Percentiles rank a stretch among this genome's conserved stretches.
Conservation (phyloP, 129 eudicot species). For the Gnaphalium uliginosum region DNA sequence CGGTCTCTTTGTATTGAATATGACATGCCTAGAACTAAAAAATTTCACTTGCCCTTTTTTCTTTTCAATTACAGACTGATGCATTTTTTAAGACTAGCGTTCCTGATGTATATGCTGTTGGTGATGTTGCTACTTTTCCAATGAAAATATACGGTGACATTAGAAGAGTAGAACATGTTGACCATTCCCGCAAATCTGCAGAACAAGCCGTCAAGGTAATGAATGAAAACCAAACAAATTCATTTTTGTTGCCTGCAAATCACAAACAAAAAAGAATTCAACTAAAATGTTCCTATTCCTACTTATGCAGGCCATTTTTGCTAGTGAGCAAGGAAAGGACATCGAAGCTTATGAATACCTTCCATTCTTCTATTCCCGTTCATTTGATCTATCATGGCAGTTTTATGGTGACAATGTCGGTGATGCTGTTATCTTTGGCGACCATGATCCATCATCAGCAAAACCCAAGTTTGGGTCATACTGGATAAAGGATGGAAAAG, state of each 20-base stretch:
- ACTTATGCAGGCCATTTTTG: conserved; percentile 73
- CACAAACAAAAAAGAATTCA: background rate
- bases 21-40: background rate
- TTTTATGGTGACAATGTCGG: conserved; percentile 97
- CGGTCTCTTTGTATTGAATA: background rate
- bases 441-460: conserved; percentile 59
- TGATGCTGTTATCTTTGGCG: conserved; percentile 78
- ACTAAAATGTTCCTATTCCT: conserved; percentile 17
- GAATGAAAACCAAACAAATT: background rate
- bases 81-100: conserved; percentile 83
- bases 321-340: conserved; percentile 67
- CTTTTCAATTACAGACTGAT: conserved; percentile 73
- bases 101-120: conserved; percentile 93
- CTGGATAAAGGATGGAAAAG: conserved; percentile 94
- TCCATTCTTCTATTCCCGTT: conserved; percentile 94
- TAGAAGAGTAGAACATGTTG: conserved; percentile 98
- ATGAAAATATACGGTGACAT: conserved; percentile 77
- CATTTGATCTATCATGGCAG: conserved; percentile 96
- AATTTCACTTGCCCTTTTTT: conserved; percentile 11
- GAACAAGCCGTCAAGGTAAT: conserved; percentile 96
- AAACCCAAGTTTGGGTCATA: conserved; percentile 88
- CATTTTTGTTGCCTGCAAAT: background rate
- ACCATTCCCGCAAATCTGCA: conserved; percentile 98
- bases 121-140: conserved; percentile 99
- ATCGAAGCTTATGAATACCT: conserved; percentile 85